Conservation (phyloP, 768 basidiomycete species). For the Macrolepiota fuliginosa region DNA sequence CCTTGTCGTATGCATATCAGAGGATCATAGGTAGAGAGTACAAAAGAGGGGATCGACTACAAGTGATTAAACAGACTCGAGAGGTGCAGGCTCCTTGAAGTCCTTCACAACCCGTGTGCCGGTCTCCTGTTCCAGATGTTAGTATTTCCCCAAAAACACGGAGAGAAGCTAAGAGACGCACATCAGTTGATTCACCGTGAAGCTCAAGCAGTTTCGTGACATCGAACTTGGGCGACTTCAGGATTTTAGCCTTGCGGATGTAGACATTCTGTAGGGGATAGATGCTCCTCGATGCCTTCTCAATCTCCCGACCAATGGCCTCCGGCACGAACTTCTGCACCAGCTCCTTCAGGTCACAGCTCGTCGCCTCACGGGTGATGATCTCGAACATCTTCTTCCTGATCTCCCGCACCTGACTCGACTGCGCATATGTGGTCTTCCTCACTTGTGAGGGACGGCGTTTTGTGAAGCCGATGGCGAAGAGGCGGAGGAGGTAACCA, state of each 20-base stretch:
- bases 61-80: constrained; percentile 78
- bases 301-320: constrained; percentile 98
- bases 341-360: constrained; percentile 95
- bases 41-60: constrained; percentile 30
- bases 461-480: constrained; percentile 99
- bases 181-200: constrained; percentile 93
- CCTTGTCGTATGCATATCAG: constrained; percentile 17
- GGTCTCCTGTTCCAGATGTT: constrained; percentile 63
- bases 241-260: constrained; percentile 98
- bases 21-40: constrained; percentile 25
- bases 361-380: constrained; percentile 93
- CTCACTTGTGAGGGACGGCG: constrained; percentile 93
- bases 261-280: constrained; percentile 99
- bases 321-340: constrained; percentile 99
- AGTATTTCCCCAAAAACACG: neutral
- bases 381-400: constrained; percentile 99
- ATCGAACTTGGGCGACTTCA: constrained; percentile 97
- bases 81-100: constrained; percentile 97
- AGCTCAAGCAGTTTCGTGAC: constrained; percentile 93
- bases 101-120: constrained; percentile 93
- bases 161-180: constrained; percentile 40
- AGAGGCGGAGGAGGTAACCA: constrained; percentile 98
- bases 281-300: constrained; percentile 95
- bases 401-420: constrained; percentile 94
- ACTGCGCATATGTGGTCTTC: constrained; percentile 98